Conservation (phyloP, 2,329 filamentous ascomycete species). For the Colletotrichum paranaense region DNA sequence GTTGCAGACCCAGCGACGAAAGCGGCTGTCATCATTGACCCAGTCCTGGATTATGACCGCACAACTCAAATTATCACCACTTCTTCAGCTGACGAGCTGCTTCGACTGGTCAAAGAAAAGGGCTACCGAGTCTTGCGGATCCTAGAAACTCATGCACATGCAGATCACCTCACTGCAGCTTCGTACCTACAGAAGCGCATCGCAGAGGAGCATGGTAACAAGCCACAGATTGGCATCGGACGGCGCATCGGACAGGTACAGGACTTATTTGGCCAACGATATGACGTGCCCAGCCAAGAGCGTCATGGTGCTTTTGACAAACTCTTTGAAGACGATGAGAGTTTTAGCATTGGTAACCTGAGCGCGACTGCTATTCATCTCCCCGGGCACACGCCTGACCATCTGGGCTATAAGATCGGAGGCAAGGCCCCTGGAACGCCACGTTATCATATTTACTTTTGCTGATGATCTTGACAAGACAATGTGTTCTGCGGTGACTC, state of each 20-base stretch:
- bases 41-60: slow-evolving; percentile 69
- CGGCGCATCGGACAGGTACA: slow-evolving; percentile 65
- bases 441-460: neutral
- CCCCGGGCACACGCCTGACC: slow-evolving; percentile 71
- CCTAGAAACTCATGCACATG: slow-evolving; percentile 72
- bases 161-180: slow-evolving; percentile 70
- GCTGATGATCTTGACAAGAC: slow-evolving; percentile 38
- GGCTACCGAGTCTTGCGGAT: slow-evolving; percentile 62
- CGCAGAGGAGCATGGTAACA: slow-evolving; percentile 43
- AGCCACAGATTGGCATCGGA: slow-evolving; percentile 64
- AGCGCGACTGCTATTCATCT: slow-evolving; percentile 61
- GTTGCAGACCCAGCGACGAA: slow-evolving; percentile 63
- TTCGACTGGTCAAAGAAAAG: slow-evolving; percentile 54
- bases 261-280: slow-evolving; percentile 58
- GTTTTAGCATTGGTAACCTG: slow-evolving; percentile 61
- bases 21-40: slow-evolving; percentile 68
- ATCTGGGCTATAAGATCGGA: slow-evolving; percentile 68
- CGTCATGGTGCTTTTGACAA: slow-evolving; percentile 61
- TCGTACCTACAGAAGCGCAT: slow-evolving; percentile 65
- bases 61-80: slow-evolving; percentile 56
- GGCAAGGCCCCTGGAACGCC: slow-evolving; percentile 39
- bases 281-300: slow-evolving; percentile 57
- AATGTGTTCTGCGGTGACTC: slow-evolving; percentile 66
- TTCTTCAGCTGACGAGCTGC: slow-evolving; percentile 61
- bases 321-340: slow-evolving; percentile 64